Conservation (phyloP, 805 yeast species). For the Candida koratica region DNA sequence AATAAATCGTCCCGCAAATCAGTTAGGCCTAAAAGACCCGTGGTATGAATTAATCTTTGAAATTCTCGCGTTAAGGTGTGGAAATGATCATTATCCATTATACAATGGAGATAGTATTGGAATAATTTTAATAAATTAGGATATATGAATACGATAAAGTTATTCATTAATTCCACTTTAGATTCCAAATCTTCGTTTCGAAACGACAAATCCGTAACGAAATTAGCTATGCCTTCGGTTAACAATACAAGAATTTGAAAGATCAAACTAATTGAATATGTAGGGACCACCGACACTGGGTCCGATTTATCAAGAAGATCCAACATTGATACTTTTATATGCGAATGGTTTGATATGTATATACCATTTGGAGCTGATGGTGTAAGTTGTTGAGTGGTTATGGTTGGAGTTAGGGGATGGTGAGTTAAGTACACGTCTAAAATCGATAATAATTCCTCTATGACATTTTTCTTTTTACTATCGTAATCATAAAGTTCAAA, state of each 20-base stretch:
- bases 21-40: slow-evolving; percentile 65
- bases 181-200: slow-evolving; percentile 27
- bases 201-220: slow-evolving; percentile 37
- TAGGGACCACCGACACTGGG: slow-evolving; percentile 55
- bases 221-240: slow-evolving; percentile 66
- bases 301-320: slow-evolving; percentile 80
- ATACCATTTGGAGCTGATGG: slow-evolving; percentile 8
- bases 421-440: slow-evolving; percentile 20
- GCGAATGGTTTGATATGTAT: slow-evolving; percentile 41
- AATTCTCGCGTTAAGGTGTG: slow-evolving; percentile 64
- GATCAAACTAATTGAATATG: slow-evolving; percentile 57
- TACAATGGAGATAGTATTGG: slow-evolving; percentile 51
- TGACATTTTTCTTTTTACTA: slow-evolving; percentile 53
- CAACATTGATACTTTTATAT: slow-evolving; percentile 52
- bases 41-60: slow-evolving; percentile 77
- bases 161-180: slow-evolving; percentile 34
- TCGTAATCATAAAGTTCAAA: slow-evolving; percentile 59
- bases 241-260: slow-evolving; percentile 49
- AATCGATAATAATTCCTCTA: slow-evolving; percentile 49
- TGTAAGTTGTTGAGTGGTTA: slow-evolving; percentile 19
- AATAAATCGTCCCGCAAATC: slow-evolving; percentile 53
- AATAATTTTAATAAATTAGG: slow-evolving; percentile 26
- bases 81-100: slow-evolving; percentile 68
- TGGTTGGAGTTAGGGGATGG: slow-evolving; percentile 15
- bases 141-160: slow-evolving; percentile 27